Base-by-base conservation (phyloP, 352 stramenopile species). In the Pythium aristosporum region DNA sequence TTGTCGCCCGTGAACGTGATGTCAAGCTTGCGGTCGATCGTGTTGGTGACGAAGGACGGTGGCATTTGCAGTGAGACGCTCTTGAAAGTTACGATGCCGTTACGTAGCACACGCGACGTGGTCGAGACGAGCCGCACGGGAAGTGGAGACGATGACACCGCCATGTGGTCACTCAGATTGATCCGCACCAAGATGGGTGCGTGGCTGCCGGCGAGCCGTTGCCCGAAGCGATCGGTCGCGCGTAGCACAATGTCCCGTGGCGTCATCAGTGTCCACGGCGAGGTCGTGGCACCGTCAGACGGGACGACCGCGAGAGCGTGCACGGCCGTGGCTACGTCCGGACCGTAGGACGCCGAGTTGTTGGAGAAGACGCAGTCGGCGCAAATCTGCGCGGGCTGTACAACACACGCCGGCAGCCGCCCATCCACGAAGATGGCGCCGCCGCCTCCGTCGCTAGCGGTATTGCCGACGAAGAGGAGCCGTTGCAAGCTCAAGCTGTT, bases 341-440 rank as follows among this genome's bases (percentile, higher is more conserved):
- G 10, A 9, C 54, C 54, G 28, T 61, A 61, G 39, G 54, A 23
- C 5, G 39, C 54, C 3, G 13, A 37, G 42, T 61, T 61, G 21
- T 37, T 48, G 8, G 28, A 8, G 12, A 61, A 61, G 9, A 36
- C 25, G 11, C 54, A 61, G 54, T 61, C 42, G 3, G 6, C 10
- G 42, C 39, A 61, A 11, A 51, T 21, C 15, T 39, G 5, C 4
- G 54, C n/a, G n/a, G 21, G 18, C 12, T 25, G 32, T 7, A 47
- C 51, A 30, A 61, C 43, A 46, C 63, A 65, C 16, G 8, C 2
- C 7, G 41, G 48, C 21, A 69, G n/a, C n/a, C 32, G 20, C 9
- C 56, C 56, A 2, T 61, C 42, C 15, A 65, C 36, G 28, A 66
- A 61, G 16, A 70, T 47, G 20, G 23, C 57, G 21, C 56, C 63